phyloP scores from a whole-genome alignment of 495 filamentous ascomycete species.

The Aspergillus haitiensis region DNA sequence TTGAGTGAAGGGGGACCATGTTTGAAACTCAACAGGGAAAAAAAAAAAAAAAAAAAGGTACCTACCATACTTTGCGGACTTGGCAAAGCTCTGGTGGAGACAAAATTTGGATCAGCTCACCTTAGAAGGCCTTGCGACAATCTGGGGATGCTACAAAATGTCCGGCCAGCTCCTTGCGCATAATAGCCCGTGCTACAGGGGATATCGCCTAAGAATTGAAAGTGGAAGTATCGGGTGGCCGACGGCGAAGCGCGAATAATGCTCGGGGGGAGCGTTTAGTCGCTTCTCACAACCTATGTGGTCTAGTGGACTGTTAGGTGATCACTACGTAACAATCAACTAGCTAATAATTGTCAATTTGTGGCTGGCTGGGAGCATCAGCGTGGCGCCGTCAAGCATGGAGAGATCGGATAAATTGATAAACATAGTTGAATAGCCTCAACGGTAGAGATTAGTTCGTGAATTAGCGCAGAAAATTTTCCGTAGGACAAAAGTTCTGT shows the following conservation, averaged over 20 bases:
- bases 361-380: background rate
- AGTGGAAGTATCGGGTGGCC: background rate
- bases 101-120: slow-evolving; percentile 8
- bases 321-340: background rate
- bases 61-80: slow-evolving; percentile 2
- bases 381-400: no score
- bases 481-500: background rate
- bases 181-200: slow-evolving; percentile 29
- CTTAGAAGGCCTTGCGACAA: slow-evolving; percentile 17
- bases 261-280: no score
- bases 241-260: background rate
- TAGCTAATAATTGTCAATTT: background rate
- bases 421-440: background rate
- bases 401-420: no score
- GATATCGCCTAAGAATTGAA: background rate
- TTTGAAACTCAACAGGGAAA: background rate
- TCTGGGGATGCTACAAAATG: slow-evolving; percentile 21
- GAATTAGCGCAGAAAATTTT: background rate
- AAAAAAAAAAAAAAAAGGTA: background rate
- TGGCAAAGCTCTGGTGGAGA: slow-evolving; percentile 16
- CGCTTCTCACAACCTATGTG: no score
- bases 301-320: background rate
- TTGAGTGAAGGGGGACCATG: slow-evolving; percentile 10
- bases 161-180: slow-evolving; percentile 28
- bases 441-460: background rate